Base-by-base conservation (phyloP, 257 asterid species). In the Sherardia arvensis region DNA sequence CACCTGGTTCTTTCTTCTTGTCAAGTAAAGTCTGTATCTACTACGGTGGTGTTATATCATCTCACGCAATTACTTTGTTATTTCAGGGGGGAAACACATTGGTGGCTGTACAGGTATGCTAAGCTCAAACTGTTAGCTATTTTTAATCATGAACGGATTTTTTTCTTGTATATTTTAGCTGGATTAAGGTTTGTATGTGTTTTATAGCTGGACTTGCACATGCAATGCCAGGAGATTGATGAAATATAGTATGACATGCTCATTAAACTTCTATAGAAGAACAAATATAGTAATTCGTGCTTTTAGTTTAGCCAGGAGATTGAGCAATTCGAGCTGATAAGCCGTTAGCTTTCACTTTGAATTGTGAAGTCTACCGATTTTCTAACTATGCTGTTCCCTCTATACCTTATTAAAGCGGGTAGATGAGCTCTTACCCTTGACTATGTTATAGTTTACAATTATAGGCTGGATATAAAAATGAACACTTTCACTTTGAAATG, bases 71-170 rank as follows among this genome's bases (percentile, higher is more conserved):
- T 64, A 23, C 66, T 65, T 47, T 51, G 64, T 59, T 70, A 65
- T 67, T 67, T 23, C 87, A 88, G 98, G 96, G 58, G 87, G 89
- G 20, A 78, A 85, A 78, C 98, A 91, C 70, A 81, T 91, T 49
- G 98, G 98, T 53, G 98, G 98, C 32, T 91, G 95, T 80, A 71
- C 95, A 86, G 96, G 97, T 87, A 81, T 65, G 1, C 40, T 45
- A 20, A 43, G 67, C 62, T 33, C 25, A 29, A 54, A 49, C 49
- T 59, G 40, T 12, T 68, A 30, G 8, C 21, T 38, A n/a, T n/a
- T 29, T 59, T 23, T 34, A 22, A 71, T 60, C 14, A 56, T 32
- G 15, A 53, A 26, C n/a, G n/a, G n/a, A 15, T 7, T 26, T 8
- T 18, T 45, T 51, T 18, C 34, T 23, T 68, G 18, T 27, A 3